These are phyloP conservation scores for Tetrapisispora pingtungensis DNA, from an alignment of 805 yeast genomes.

Conservation along the genomic window DNA sequence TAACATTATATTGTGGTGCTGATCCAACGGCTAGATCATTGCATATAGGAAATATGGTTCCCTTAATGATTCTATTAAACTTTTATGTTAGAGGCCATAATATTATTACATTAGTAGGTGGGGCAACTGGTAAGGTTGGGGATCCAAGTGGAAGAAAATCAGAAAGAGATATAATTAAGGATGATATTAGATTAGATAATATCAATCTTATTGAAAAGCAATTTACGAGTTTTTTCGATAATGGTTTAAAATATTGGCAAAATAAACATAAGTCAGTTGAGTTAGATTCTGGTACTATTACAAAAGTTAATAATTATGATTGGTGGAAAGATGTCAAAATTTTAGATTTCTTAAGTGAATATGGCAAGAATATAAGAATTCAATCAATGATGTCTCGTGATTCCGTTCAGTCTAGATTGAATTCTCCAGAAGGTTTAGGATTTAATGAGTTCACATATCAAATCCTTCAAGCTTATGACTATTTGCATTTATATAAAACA, in stretches of 20 bases:
- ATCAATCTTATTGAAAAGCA: conserved; percentile 52
- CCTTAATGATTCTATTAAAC: conserved; percentile 75
- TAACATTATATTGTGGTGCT: conserved; percentile 83
- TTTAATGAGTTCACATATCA: conserved; percentile 94
- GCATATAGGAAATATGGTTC: conserved; percentile 85
- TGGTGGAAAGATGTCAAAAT: conserved; percentile 83
- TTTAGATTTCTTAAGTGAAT: conserved; percentile 65
- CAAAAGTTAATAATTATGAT: conserved; percentile 50
- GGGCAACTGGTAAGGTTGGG: conserved; percentile 93
- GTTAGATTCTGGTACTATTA: conserved; percentile 30
- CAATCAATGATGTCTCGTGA: conserved; percentile 85
- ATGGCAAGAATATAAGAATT: conserved; percentile 72
- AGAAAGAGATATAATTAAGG: conserved; percentile 57
- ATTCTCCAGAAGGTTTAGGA: conserved; percentile 68
- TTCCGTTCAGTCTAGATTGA: conserved; percentile 66
- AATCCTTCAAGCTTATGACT: conserved; percentile 86
- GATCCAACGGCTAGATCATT: conserved; percentile 89
- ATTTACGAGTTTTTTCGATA: conserved; percentile 46
- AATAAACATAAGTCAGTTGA: conserved; percentile 30
- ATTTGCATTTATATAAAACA: conserved; percentile 61
- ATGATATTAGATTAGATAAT: conserved; percentile 43
- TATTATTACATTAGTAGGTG: conserved; percentile 79
- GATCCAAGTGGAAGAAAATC: conserved; percentile 90
- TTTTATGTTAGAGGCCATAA: conserved; percentile 77
- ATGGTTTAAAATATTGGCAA: conserved; percentile 54